Evolutionary conservation across 352 stramenopile genomes (phyloP).

Genomic region (Phytophthora ramorum): DNA sequence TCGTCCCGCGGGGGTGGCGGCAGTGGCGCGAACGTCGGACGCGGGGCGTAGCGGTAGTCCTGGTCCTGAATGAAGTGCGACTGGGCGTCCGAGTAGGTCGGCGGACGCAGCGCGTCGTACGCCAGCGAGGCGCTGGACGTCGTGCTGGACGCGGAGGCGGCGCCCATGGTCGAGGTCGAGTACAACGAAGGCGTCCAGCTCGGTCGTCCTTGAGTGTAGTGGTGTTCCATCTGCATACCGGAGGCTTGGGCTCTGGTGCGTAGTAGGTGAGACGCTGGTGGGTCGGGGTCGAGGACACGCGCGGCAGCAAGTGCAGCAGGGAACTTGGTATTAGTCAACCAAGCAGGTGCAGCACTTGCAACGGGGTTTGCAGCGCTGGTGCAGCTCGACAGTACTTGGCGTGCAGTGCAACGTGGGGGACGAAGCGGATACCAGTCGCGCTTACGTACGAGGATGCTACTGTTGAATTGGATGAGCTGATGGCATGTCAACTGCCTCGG

Average conservation of each 20-base stretch:
- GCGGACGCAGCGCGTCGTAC: conserved; percentile 30
- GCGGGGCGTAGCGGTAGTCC: conserved; percentile 26
- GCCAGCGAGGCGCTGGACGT: conserved; percentile 7
- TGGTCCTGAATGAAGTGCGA: conserved; percentile 28
- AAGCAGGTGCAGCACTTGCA: not conserved
- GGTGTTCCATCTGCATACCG: conserved; percentile 40
- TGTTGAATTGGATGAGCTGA: conserved; percentile 48
- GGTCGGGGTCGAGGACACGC: conserved; percentile 23
- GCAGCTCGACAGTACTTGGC: not conserved
- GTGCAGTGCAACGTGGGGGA: conserved; percentile 12
- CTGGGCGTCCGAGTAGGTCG: conserved; percentile 14
- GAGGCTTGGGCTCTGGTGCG: not conserved
- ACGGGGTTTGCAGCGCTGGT: not conserved
- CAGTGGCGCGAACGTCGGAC: conserved; percentile 34
- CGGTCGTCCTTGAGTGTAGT: conserved; percentile 32
- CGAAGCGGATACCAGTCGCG: conserved; percentile 22
- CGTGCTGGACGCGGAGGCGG: not conserved
- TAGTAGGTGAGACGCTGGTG: not conserved
- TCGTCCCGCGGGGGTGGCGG: conserved; percentile 26
- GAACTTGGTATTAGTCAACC: conserved; percentile 9
- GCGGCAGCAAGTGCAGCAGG: conserved; percentile 10
- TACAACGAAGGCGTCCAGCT: conserved; percentile 36
- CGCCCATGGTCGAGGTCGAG: conserved; percentile 6
- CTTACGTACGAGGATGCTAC: conserved; percentile 36
- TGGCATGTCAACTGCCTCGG: conserved; percentile 35